Base-by-base conservation (phyloP, 2,329 filamentous ascomycete genomes). In the Fusarium redolens region DNA sequence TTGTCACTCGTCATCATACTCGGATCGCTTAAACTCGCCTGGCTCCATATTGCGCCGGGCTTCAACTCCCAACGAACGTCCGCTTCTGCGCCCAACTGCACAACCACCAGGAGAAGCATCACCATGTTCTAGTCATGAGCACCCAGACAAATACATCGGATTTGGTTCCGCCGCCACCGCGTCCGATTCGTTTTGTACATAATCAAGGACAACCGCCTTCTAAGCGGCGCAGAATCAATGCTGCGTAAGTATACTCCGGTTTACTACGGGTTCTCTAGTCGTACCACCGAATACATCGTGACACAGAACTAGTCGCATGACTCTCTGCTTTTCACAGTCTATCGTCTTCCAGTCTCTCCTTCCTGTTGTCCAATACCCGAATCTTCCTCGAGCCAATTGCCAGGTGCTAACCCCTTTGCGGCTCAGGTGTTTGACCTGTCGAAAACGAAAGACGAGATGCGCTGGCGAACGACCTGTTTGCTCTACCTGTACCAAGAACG, bases 191-290 rank as follows among this genome's bases (percentile, higher is more conserved):
- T 76, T 96, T 95, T 81, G 93, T 96, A 76, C 93, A 94, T 73
- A 94, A 92, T 78, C 92, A 95, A 82, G 93, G 93, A 70, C 92
- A 93, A 73, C 93, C 93, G 54, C 92, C 93, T 69, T 92, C 92
- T 31, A 96, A 95, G 82, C 87, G 93, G 76, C 88, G 93, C 79
- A 88, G 93, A 77, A 93, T 96, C 78, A 94, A 92, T 83, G 92
- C 93, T 78, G 93, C 93, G 90, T 93, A 86, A 82, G 91, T 87
- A 25, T 65, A 62, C 63, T 59, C 50, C 37, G 10, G 41, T n/a
- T 30, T 11, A 22, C 33, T 47, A n/a, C 7, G 33, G 37, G 48
- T 28, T 41, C 31, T 48, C 43, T 20, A n/a, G 35, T 47, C 37
- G 41, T 51, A 35, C 28, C 40, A 44, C 47, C n/a, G 43, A 11